Conservation (phyloP, 169 alveolate species). For the Pseudocohnilembus persalinus region DNA sequence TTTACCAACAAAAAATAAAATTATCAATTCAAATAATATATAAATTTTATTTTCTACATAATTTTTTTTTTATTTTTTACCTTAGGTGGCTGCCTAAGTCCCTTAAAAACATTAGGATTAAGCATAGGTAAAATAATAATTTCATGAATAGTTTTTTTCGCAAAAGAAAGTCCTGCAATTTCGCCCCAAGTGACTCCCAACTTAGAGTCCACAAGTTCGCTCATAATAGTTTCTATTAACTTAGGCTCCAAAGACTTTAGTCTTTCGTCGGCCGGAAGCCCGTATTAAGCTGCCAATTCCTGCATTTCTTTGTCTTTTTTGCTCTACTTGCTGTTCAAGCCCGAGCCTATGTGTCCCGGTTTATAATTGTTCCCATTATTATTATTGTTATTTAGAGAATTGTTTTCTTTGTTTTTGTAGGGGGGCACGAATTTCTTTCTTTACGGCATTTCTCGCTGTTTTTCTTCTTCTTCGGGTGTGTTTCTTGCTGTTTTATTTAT, state of each 20-base stretch:
- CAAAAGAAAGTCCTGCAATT: conserved; percentile 87
- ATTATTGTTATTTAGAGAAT: not conserved
- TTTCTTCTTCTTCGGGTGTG: not conserved
- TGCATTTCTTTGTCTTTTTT: not conserved
- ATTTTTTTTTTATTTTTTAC: conserved; percentile 18
- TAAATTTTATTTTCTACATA: not conserved
- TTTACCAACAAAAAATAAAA: too few relatives aligned
- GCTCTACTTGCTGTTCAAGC: not conserved
- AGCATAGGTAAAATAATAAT: conserved; percentile 84
- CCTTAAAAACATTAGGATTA: conserved; percentile 86
- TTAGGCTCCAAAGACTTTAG: not conserved
- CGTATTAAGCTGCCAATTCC: not conserved
- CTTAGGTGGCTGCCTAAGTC: conserved; percentile 84
- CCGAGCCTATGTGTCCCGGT: not conserved
- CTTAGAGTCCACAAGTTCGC: conserved; percentile 11
- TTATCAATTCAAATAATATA: too few relatives aligned
- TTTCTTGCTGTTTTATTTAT: too few relatives aligned
- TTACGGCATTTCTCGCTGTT: not conserved
- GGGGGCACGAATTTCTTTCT: not conserved
- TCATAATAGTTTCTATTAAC: conserved; percentile 10
- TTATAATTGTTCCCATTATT: too few relatives aligned
- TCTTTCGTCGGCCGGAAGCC: not conserved
- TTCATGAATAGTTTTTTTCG: conserved; percentile 84
- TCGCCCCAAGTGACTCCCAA: conserved; percentile 66
- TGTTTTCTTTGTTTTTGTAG: not conserved